Evolutionary conservation across 139 green algal species (phyloP).

Genomic region (Pseudopediastrum boryanum): DNA sequence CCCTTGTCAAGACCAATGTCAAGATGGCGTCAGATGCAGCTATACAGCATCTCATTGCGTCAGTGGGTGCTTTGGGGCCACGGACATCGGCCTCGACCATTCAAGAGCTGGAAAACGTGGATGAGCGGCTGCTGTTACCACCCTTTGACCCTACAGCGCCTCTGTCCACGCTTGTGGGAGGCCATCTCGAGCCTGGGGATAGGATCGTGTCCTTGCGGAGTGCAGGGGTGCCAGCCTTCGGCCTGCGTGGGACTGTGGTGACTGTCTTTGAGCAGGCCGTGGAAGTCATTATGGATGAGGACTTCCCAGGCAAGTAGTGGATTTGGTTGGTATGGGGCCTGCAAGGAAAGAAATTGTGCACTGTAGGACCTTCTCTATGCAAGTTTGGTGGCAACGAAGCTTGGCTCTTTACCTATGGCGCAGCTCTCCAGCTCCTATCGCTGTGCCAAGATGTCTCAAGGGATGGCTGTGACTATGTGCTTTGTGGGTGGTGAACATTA

Average conservation of each 20-base stretch:
- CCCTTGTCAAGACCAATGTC: constrained; percentile 71
- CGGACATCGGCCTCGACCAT: neutral
- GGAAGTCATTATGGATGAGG: constrained; percentile 77
- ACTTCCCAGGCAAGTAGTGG: constrained; percentile 49
- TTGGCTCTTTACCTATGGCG: no score
- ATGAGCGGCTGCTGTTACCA: constrained; percentile 76
- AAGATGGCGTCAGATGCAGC: constrained; percentile 76
- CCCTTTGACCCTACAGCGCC: constrained; percentile 52
- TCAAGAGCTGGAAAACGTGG: constrained; percentile 80
- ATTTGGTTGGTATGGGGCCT: no score
- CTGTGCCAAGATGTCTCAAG: no score
- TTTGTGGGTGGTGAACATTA: no score
- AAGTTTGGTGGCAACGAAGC: no score
- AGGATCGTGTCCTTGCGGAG: constrained; percentile 66
- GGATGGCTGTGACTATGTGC: no score
- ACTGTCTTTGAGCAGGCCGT: constrained; percentile 49
- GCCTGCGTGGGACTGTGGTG: constrained; percentile 65
- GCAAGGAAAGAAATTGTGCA: neutral
- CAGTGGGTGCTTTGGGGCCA: neutral
- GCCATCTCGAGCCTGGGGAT: constrained; percentile 84
- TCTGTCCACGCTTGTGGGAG: constrained; percentile 62
- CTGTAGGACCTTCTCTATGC: no score
- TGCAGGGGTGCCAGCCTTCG: constrained; percentile 72
- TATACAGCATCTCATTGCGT: constrained; percentile 57
- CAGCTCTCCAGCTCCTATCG: no score